phyloP scores from a whole-genome alignment of 2,329 filamentous ascomycete genomes.

The Colletotrichum sp. region DNA sequence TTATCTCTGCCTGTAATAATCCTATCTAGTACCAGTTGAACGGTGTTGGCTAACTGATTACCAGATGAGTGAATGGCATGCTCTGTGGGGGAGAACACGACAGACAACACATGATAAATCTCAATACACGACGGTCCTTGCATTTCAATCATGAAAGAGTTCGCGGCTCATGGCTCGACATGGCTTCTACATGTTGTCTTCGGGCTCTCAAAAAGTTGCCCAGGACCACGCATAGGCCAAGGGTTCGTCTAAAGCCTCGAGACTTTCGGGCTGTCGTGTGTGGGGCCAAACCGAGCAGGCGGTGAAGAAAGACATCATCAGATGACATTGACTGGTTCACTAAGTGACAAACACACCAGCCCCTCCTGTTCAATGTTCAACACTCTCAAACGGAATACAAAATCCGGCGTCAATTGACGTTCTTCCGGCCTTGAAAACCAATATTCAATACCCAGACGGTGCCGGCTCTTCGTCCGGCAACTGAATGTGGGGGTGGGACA shows the following conservation, averaged over 20 bases:
- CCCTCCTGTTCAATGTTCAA: neutral
- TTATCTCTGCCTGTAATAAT: too few species aligned
- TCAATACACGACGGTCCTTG: neutral
- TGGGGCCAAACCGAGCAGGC: neutral
- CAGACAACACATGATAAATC: neutral
- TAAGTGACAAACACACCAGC: neutral
- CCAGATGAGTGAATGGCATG: neutral
- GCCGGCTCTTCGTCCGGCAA: neutral
- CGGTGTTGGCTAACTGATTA: neutral
- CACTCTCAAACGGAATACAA: neutral
- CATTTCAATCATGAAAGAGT: too few species aligned
- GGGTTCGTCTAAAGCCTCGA: neutral
- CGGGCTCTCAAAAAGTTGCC: neutral
- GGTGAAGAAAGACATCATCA: neutral
- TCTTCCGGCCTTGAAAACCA: neutral
- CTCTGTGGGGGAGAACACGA: neutral
- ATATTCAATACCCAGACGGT: neutral
- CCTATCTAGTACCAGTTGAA: too few species aligned
- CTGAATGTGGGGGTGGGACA: neutral
- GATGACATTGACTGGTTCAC: neutral
- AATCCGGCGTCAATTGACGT: neutral
- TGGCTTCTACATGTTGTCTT: neutral
- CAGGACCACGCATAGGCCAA: neutral
- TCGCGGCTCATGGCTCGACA: neutral
- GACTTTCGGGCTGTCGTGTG: neutral